Conservation (phyloP, 108 stramenopile genomes). For the Nitzschia sp. region DNA sequence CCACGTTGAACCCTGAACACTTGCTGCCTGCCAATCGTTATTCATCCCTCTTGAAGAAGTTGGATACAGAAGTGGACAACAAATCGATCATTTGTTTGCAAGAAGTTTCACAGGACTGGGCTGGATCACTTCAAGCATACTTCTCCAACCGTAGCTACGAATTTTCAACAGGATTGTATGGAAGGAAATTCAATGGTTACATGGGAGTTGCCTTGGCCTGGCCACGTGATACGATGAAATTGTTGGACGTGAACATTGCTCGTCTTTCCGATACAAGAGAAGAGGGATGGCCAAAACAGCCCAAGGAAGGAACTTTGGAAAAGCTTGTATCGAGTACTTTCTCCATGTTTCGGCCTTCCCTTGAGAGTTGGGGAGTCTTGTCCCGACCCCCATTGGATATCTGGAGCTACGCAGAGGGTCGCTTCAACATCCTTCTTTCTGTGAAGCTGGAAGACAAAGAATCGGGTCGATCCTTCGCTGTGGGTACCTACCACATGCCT, state of each 20-base stretch:
- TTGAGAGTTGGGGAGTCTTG: conserved; percentile 15
- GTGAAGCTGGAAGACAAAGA: conserved; percentile 54
- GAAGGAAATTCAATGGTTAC: conserved; percentile 89
- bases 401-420: conserved; percentile 74
- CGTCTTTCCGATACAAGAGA: conserved; percentile 62
- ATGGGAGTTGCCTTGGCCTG: conserved; percentile 87
- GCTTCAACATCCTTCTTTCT: conserved; percentile 72
- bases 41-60: conserved; percentile 60
- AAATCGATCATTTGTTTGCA: conserved; percentile 74
- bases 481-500: conserved; percentile 98
- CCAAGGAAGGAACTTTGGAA: conserved; percentile 9
- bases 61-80: conserved; percentile 64
- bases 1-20: conserved; percentile 65
- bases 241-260: conserved; percentile 66
- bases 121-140: conserved; percentile 75
- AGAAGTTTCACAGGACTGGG: conserved; percentile 81
- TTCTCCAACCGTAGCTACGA: conserved; percentile 84
- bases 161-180: conserved; percentile 88
- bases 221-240: conserved; percentile 56
- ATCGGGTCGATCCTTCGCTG: conserved; percentile 48
- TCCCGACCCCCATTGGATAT: conserved; percentile 44
- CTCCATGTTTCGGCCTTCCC: conserved; percentile 6
- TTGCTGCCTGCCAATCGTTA: conserved; percentile 65
- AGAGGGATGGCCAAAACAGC: conserved; percentile 70
- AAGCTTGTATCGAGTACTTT: background rate